These are phyloP conservation scores for Paulownia fortunei DNA, from an alignment of 257 asterid genomes.

Conservation along the genomic window DNA sequence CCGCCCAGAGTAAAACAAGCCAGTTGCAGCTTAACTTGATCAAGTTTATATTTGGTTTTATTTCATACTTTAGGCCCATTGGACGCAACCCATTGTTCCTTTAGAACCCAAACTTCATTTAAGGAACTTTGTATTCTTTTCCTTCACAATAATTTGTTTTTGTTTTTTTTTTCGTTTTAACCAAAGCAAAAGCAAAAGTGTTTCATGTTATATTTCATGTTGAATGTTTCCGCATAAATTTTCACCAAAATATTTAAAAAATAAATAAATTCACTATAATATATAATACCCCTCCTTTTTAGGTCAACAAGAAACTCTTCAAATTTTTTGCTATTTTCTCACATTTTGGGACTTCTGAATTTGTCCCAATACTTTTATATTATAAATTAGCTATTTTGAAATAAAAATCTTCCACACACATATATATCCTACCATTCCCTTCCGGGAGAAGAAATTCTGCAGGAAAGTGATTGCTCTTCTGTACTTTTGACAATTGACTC, in stretches of 20 bases:
- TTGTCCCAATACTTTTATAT: neutral
- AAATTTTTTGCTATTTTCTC: neutral
- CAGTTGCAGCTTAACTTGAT: neutral
- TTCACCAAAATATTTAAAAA: too few species aligned
- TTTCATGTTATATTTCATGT: too few species aligned
- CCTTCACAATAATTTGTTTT: neutral
- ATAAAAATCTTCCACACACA: neutral
- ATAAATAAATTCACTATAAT: too few species aligned
- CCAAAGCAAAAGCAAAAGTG: too few species aligned
- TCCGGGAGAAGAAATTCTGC: neutral
- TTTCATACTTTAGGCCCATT: neutral
- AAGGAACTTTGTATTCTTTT: neutral
- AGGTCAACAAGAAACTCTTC: neutral
- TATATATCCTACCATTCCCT: neutral
- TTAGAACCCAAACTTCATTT: neutral
- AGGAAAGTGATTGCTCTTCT: constrained; percentile 14
- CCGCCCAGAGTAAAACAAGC: neutral
- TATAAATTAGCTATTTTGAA: neutral
- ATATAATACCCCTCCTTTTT: neutral
- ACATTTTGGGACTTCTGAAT: too few species aligned
- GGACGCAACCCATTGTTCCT: neutral
- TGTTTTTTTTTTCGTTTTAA: too few species aligned
- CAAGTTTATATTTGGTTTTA: neutral
- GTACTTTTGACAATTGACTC: constrained; percentile 17
- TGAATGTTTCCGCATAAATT: too few species aligned